Evolutionary conservation across 257 asterid genomes (phyloP).

Genomic region (Asclepias syriaca): DNA sequence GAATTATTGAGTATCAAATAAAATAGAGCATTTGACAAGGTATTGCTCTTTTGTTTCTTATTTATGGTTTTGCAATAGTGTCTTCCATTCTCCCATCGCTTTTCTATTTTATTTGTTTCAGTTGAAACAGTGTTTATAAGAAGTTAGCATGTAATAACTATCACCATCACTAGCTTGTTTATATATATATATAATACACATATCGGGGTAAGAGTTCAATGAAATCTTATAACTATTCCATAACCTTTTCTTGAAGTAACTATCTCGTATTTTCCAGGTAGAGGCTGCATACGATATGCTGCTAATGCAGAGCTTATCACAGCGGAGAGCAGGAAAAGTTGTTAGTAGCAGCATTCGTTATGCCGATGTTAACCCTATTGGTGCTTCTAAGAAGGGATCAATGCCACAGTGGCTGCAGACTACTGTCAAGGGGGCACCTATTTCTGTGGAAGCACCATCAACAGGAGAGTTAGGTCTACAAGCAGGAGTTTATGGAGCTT

Average conservation of each 20-base stretch:
- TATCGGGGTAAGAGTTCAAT: neutral
- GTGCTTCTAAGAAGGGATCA: conserved; percentile 50
- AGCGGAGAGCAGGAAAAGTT: conserved; percentile 86
- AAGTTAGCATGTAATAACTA: neutral
- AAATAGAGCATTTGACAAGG: neutral
- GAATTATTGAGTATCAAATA: neutral
- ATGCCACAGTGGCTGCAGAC: conserved; percentile 87
- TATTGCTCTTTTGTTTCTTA: neutral
- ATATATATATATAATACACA: too few species aligned
- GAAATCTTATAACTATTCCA: neutral
- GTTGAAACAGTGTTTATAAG: neutral
- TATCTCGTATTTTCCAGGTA: conserved; percentile 40
- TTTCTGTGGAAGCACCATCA: conserved; percentile 77
- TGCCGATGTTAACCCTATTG: conserved; percentile 85
- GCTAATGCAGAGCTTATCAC: conserved; percentile 87
- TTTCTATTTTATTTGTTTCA: neutral
- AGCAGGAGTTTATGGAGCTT: conserved; percentile 96
- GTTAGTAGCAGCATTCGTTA: conserved; percentile 62
- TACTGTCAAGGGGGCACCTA: conserved; percentile 45
- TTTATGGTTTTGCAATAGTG: neutral
- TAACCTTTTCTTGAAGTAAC: conserved; percentile 17
- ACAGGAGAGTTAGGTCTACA: conserved; percentile 80
- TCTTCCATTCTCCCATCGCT: neutral
- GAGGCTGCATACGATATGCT: conserved; percentile 98
- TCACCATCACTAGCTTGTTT: neutral